Conservation (phyloP, 805 yeast species). For the Saccharomycopsis guyanensis region DNA sequence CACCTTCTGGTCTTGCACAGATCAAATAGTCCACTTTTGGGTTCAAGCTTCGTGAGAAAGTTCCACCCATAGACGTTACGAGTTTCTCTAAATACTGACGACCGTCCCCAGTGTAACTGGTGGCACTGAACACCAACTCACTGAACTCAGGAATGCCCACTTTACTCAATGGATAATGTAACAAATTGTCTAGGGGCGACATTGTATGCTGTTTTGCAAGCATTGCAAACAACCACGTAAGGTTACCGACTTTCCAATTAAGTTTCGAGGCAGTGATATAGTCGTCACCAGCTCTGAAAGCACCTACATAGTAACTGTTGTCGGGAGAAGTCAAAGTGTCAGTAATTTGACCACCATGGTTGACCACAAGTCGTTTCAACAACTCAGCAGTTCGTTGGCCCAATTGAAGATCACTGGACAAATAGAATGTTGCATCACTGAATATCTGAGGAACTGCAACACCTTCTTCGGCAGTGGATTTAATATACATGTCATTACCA, state of each 20-base stretch:
- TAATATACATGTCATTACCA: not conserved
- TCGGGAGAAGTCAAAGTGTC: slow-evolving; percentile 21
- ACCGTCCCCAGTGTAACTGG: slow-evolving; percentile 83
- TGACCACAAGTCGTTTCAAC: slow-evolving; percentile 37
- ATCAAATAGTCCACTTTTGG: slow-evolving; percentile 64
- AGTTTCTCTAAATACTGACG: slow-evolving; percentile 62
- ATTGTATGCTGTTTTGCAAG: slow-evolving; percentile 47
- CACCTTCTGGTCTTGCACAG: slow-evolving; percentile 60
- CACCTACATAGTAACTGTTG: slow-evolving; percentile 48
- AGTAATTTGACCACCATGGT: slow-evolving; percentile 48
- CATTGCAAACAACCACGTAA: slow-evolving; percentile 72
- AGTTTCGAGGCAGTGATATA: slow-evolving; percentile 39
- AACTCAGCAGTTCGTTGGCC: slow-evolving; percentile 35
- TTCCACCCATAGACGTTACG: slow-evolving; percentile 65
- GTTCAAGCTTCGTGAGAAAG: slow-evolving; percentile 58
- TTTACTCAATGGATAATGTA: slow-evolving; percentile 59
- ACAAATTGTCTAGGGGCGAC: slow-evolving; percentile 45
- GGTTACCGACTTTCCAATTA: slow-evolving; percentile 48
- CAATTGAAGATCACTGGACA: slow-evolving; percentile 50
- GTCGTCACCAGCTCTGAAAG: slow-evolving; percentile 49
- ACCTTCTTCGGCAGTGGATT: not conserved
- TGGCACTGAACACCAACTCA: slow-evolving; percentile 52
- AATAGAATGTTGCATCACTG: slow-evolving; percentile 38
- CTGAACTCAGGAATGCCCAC: slow-evolving; percentile 46
- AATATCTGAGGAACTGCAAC: slow-evolving; percentile 28